Base-by-base conservation (phyloP, 495 filamentous ascomycete genomes). In the Aspergillus biplanus region DNA sequence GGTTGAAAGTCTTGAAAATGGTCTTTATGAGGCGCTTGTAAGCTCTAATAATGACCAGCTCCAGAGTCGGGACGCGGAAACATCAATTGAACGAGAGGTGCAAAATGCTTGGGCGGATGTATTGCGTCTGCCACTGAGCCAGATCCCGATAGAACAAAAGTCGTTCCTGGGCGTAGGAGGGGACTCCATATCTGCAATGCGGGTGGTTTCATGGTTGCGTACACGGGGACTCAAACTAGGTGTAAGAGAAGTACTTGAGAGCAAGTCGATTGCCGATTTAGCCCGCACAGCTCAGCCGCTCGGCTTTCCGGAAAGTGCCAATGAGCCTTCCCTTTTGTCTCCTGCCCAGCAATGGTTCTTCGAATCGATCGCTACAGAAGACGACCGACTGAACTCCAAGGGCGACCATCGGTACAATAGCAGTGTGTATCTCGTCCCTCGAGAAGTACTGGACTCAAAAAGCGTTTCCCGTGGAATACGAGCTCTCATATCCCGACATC, bases 121-220 rank as follows among this genome's bases (percentile, higher is more conserved):
- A 3, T 56, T 76, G 18, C 58, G 63, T 21, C 56, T 74, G 15
- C 62, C 65, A 1, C 16, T 58, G 6, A 52, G 32, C 15, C 50
- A 71, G 15, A 64, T 74, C 15, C 37, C 59, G 5, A 16, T 65
- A 2, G 62, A 69, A 11, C 50, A 58, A 9, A 62, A 62, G 33
- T 69, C 69, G 1, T 76, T 76, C 69, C 59, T 74, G 3, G 60
- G 60, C 0, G 52, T 75, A 5, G 74, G 74, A 8, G 74, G 74
- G 31, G 74, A 76, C 46, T 76, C 85, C 5, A 83, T 88, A 50
- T 75, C 78, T 7, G 84, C 86, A 11, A 88, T 88, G 82, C 83
- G 83, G 71, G 65, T 87, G 7, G 82, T 69, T 6, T 70, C 71
- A 0, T 63, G 64, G 42, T 58, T 66, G 39, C 64, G 67, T 13